Conservation (phyloP, 1,139 yeast genomes). For the Lodderomyces orthopsilosis region DNA sequence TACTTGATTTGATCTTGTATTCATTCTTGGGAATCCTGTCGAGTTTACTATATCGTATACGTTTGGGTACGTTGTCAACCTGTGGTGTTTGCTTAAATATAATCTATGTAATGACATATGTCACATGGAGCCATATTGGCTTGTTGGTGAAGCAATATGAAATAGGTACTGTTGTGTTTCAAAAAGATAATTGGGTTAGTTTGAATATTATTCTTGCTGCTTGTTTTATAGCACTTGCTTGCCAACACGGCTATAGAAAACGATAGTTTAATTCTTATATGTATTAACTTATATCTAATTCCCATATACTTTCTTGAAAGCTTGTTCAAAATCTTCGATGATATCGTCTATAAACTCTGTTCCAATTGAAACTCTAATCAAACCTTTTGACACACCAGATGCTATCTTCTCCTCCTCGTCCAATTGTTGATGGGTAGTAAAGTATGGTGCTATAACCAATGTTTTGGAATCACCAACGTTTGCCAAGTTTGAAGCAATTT, state of each 20-base stretch:
- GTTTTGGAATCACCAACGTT: conserved; percentile 97
- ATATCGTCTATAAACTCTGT: conserved; percentile 88
- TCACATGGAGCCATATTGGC: not conserved
- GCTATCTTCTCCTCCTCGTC: conserved; percentile 72
- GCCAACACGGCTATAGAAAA: not conserved
- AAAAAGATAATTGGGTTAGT: conserved; percentile 4
- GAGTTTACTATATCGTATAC: not conserved
- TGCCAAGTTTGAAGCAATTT: conserved; percentile 88
- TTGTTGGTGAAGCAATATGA: conserved; percentile 4
- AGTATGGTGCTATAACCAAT: conserved; percentile 91
- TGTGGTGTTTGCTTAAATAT: not conserved
- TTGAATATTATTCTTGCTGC: conserved; percentile 2
- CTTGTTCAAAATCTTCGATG: conserved; percentile 80
- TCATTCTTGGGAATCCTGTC: not conserved
- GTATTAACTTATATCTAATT: not conserved
- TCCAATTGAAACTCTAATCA: conserved; percentile 87
- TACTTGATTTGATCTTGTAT: conserved; percentile 2
- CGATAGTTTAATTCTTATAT: not conserved
- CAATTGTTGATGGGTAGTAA: conserved; percentile 93
- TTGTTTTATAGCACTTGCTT: not conserved
- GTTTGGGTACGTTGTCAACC: not conserved
- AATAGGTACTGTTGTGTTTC: conserved; percentile 7
- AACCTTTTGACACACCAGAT: conserved; percentile 84
- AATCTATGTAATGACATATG: not conserved
- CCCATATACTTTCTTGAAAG: conserved; percentile 56